phyloP scores from a whole-genome alignment of 306 rosid genomes.

The Castanopsis chinensis region DNA sequence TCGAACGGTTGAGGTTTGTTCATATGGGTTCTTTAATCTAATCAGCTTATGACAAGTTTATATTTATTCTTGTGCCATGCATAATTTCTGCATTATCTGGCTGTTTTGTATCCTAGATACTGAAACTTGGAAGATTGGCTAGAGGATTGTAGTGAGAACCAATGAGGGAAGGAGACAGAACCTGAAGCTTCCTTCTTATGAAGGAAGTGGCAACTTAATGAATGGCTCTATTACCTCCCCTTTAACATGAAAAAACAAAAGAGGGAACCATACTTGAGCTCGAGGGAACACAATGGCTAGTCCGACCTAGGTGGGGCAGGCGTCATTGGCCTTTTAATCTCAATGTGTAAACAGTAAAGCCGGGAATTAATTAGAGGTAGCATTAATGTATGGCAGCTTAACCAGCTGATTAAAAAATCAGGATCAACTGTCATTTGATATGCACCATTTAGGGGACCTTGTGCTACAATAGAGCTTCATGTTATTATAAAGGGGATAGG shows the following conservation, averaged over 20 bases:
- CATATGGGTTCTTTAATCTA: conserved; percentile 9
- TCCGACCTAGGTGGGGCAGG: not conserved
- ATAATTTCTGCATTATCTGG: not conserved
- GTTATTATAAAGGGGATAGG: not conserved
- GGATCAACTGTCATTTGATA: not conserved
- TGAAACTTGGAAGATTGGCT: not conserved
- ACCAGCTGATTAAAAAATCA: not conserved
- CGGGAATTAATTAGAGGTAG: not conserved
- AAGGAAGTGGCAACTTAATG: not conserved
- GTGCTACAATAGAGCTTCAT: not conserved
- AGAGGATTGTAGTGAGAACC: not conserved
- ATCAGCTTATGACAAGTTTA: not conserved
- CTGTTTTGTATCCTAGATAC: not conserved
- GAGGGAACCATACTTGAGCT: not conserved
- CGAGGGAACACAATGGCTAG: not conserved
- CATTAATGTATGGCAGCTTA: not conserved
- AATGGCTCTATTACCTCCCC: not conserved
- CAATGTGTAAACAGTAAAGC: not conserved
- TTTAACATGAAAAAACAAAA: not conserved
- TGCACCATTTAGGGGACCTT: not conserved
- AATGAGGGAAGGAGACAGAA: conserved; percentile 1
- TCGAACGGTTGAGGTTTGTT: conserved; percentile 87
- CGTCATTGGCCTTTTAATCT: not conserved
- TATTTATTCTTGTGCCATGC: not conserved
- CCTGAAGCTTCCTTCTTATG: not conserved